Base-by-base conservation (phyloP, 768 basidiomycete genomes). In the Trametes punicea region DNA sequence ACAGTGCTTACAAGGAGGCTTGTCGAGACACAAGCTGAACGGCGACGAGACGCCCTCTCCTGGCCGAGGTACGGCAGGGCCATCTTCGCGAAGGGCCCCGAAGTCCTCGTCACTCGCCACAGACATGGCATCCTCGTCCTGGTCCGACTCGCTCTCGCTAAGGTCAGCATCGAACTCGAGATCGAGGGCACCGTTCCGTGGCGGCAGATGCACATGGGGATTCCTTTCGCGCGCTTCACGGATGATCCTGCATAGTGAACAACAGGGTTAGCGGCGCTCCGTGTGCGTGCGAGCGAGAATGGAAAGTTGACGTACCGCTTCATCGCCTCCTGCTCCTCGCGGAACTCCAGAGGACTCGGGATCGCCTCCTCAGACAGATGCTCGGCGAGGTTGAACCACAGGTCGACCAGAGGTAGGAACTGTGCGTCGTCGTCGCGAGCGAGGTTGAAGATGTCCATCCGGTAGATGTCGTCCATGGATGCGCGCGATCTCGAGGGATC, bases 231-330 rank as follows among this genome's bases (percentile, higher is more conserved):
- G 29, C 15, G 51, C 51, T 9, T 31, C 51, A 2, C 10, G 39
- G 18, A 52, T 44, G 29, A 52, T 52, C 9, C 51, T 52, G 40
- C n/a, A n/a, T n/a, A n/a, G n/a, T n/a, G n/a, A n/a, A n/a, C n/a
- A n/a, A n/a, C n/a, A n/a, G n/a, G n/a, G n/a, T n/a, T 16, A 23
- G 6, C 30, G 11, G 15, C 7, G 30, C 21, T 21, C 39, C 25
- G 40, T 16, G 27, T 18, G 20, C 8, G 11, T n/a, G 9, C 5
- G 15, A 26, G 26, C 15, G 16, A 15, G 26, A 45, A 15, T 45
- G 44, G 26, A 9, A 18, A 20, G 26, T 30, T 18, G 16, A 29
- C 46, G 2, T 33, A 47, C 30, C 4, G 13, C 6, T 33, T 33
- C 16, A 48, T 49, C 20, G 30, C 18, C 2, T 49, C 25, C 9